Base-by-base conservation (phyloP, 1,139 yeast genomes). In the Yarrowia galli region DNA sequence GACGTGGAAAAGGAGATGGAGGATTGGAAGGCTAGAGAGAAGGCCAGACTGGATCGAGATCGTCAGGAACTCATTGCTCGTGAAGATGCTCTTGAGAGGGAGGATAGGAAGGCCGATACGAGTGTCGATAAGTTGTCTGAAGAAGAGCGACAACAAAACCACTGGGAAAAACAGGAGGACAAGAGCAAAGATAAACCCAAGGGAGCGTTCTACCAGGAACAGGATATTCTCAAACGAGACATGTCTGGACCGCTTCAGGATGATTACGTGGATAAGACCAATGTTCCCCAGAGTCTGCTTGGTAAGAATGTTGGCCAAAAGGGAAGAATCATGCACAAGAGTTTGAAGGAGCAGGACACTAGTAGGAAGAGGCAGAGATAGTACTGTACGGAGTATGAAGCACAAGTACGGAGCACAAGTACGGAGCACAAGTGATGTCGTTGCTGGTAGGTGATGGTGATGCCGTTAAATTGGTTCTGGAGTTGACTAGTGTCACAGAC, bases 21-120 rank as follows among this genome's bases (percentile, higher is more conserved):
- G 6, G 82, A 78, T 9, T 86, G 89, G 89, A 78, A 79, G 68
- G 68, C 72, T 35, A 79, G 89, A 9, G 85, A 84, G 69, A 72
- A 74, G 49, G 71, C 72, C 18, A 76, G 89, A 48, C 73, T 79
- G 65, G 72, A 76, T 66, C 79, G 88, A n/a, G 87, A 84, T 65
- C 74, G 82, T 32, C 78, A 75, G 23, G 81, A 75, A 45, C 77
- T 73, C 32, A 76, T 75, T 28, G 85, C 83, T 71, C 71, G 72
- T 8, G 66, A 61, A 38, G 54, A 35, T 10, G 43, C 56, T 13
- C 36, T 61, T 1, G 63, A 42, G 2, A 12, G 63, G 15, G 63
- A n/a, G 13, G 45, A 38, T 10, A 12, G n/a, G 12, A 18, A 58
- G 40, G n/a, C 43, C 28, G 42, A 58, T 28, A 2, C 10, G 1